Percentiles rank a stretch among this genome's conserved stretches.
Conservation (phyloP, 1,284 basidiomycete species). For the Boletellus sp. region DNA sequence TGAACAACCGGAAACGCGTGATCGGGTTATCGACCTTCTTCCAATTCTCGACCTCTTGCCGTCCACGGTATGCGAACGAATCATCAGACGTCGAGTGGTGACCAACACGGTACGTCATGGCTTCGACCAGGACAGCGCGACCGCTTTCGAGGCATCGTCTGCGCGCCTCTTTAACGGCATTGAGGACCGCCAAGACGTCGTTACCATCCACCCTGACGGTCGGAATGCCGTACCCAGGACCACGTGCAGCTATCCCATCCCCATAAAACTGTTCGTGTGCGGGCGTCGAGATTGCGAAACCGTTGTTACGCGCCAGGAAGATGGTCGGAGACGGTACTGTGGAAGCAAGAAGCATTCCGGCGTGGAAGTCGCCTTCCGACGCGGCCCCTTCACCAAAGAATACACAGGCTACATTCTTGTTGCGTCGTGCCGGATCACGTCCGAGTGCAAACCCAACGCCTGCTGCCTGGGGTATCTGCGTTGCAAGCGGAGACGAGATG, state of each 20-base stretch:
- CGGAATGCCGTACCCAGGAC: slow-evolving; percentile 91
- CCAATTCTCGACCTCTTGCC: slow-evolving; percentile 83
- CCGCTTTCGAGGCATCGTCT: slow-evolving; percentile 74
- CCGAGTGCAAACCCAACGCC: slow-evolving; percentile 90
- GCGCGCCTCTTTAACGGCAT: slow-evolving; percentile 79
- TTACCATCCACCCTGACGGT: slow-evolving; percentile 93
- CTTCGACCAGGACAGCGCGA: slow-evolving; percentile 85
- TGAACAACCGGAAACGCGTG: slow-evolving; percentile 77
- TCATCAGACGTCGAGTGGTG: slow-evolving; percentile 96
- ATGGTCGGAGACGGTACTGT: slow-evolving; percentile 71
- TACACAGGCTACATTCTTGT: slow-evolving; percentile 79
- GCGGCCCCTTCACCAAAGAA: slow-evolving; percentile 89
- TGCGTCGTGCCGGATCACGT: slow-evolving; percentile 69
- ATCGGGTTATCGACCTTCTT: slow-evolving; percentile 89
- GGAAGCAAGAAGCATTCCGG: slow-evolving; percentile 73
- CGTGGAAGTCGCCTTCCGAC: slow-evolving; percentile 77
- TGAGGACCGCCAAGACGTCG: slow-evolving; percentile 84
- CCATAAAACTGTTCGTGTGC: slow-evolving; percentile 87
- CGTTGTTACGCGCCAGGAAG: slow-evolving; percentile 81
- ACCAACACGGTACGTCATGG: slow-evolving; percentile 92
- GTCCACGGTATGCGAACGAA: slow-evolving; percentile 84
- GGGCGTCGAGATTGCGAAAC: slow-evolving; percentile 94
- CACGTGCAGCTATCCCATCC: slow-evolving; percentile 90
- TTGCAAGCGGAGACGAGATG: slow-evolving; percentile 91
- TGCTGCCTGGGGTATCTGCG: slow-evolving; percentile 94